Conservation (phyloP, 768 basidiomycete genomes). For the Pleurotus salmoneostramineus region DNA sequence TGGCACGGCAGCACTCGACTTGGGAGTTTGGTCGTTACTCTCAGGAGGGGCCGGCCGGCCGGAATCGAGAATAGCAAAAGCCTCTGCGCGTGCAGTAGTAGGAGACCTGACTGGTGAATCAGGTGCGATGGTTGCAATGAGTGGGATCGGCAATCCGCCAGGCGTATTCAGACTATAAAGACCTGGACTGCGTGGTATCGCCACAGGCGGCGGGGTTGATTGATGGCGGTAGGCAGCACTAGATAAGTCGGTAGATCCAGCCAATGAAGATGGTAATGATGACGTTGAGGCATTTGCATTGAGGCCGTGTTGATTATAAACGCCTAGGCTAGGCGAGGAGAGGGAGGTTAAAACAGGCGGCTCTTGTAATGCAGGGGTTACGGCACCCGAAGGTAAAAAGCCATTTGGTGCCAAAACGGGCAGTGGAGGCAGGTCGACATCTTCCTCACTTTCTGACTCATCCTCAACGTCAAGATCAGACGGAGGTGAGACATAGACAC, state of each 20-base stretch:
- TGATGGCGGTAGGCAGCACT: neutral
- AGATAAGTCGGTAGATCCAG: constrained; percentile 10
- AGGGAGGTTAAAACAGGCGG: constrained; percentile 32
- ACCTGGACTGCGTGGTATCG: neutral
- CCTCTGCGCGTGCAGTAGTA: constrained; percentile 17
- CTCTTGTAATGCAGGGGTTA: constrained; percentile 13
- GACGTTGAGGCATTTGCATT: constrained; percentile 30
- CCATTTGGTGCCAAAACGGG: neutral
- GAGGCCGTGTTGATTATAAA: constrained; percentile 23
- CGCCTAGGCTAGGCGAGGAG: constrained; percentile 34
- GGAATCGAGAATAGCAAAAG: constrained; percentile 2
- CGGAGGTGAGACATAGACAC: constrained; percentile 34
- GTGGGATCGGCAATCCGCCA: constrained; percentile 46
- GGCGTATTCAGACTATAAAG: constrained; percentile 20
- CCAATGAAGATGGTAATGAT: constrained; percentile 30
- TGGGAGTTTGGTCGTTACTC: constrained; percentile 1
- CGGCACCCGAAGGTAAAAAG: constrained; percentile 11
- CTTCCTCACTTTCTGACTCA: constrained; percentile 26
- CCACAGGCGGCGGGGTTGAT: neutral
- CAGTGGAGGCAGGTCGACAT: constrained; percentile 12
- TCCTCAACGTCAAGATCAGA: constrained; percentile 21
- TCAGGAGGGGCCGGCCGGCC: constrained; percentile 2
- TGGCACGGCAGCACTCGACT: constrained; percentile 10
- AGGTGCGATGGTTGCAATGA: constrained; percentile 48
- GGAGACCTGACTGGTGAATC: constrained; percentile 27